Conservation (phyloP, 176 grass and related monocot genomes). For the Otatea glauca region DNA sequence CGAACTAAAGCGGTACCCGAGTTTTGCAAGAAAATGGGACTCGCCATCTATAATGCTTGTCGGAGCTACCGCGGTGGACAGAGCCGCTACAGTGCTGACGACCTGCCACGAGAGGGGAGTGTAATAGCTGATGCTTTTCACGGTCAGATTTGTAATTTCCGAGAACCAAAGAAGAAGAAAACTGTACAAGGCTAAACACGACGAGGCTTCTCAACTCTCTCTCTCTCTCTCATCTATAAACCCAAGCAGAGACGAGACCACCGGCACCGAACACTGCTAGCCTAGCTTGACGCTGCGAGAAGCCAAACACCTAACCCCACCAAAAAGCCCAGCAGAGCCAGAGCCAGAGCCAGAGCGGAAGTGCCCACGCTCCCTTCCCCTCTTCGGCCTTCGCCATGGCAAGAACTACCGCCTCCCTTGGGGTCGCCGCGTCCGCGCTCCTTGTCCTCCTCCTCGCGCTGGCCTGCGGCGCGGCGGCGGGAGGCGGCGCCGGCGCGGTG, state of each 20-base stretch:
- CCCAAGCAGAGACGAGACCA: neutral
- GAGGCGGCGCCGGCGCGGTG: neutral
- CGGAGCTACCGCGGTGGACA: too few species aligned
- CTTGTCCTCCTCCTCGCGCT: constrained; percentile 18
- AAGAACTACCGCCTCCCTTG: neutral
- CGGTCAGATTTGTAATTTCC: too few species aligned
- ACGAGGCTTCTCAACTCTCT: neutral
- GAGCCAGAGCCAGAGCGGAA: neutral
- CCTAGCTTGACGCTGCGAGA: neutral
- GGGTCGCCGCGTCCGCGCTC: neutral
- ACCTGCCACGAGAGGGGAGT: too few species aligned
- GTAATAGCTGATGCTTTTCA: too few species aligned
- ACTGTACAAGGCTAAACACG: too few species aligned
- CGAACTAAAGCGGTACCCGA: too few species aligned
- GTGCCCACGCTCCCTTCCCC: neutral
- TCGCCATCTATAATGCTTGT: too few species aligned
- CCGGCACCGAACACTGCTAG: too few species aligned
- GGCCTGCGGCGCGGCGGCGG: neutral
- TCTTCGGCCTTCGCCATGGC: neutral
- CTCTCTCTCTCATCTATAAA: constrained; percentile 40
- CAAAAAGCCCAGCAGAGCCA: neutral
- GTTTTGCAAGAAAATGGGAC: too few species aligned
- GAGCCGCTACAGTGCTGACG: too few species aligned
- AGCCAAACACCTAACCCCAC: constrained; percentile 37
- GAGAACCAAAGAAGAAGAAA: too few species aligned